phyloP scores from a whole-genome alignment of 176 grass and related monocot genomes.

The Typha latifolia region DNA sequence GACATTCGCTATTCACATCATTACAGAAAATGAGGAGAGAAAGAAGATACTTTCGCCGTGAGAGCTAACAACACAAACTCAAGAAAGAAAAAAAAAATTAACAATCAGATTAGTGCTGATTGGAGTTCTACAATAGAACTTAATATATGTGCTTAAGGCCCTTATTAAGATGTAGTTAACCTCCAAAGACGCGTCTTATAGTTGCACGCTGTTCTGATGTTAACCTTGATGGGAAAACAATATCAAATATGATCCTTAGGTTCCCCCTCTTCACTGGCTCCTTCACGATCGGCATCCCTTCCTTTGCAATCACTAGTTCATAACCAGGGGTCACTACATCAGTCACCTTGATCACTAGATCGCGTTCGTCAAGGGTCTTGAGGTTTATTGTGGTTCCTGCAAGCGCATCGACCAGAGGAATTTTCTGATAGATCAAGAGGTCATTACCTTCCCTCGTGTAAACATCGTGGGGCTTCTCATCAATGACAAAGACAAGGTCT shows the following conservation, averaged over 20 bases:
- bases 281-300: constrained; percentile 48
- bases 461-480: constrained; percentile 51
- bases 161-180: neutral
- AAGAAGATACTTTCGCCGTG: neutral
- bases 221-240: constrained; percentile 37
- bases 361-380: constrained; percentile 34
- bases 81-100: neutral
- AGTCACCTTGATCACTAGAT: constrained; percentile 33
- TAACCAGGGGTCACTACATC: constrained; percentile 45
- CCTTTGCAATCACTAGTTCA: constrained; percentile 31
- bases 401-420: constrained; percentile 46
- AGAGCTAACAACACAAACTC: neutral
- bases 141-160: too few species aligned
- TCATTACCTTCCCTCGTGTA: constrained; percentile 62
- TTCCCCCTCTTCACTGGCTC: constrained; percentile 47
- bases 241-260: constrained; percentile 44
- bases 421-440: constrained; percentile 35
- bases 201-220: constrained; percentile 24
- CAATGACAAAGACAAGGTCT: constrained; percentile 48
- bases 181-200: constrained; percentile 32
- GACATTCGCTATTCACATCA: neutral
- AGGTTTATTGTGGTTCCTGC: constrained; percentile 40
- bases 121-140: neutral
- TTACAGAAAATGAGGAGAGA: neutral
- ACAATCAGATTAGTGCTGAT: neutral